Evolutionary conservation across 257 asterid genomes (phyloP).

Genomic region (Osmanthus fragrans): DNA sequence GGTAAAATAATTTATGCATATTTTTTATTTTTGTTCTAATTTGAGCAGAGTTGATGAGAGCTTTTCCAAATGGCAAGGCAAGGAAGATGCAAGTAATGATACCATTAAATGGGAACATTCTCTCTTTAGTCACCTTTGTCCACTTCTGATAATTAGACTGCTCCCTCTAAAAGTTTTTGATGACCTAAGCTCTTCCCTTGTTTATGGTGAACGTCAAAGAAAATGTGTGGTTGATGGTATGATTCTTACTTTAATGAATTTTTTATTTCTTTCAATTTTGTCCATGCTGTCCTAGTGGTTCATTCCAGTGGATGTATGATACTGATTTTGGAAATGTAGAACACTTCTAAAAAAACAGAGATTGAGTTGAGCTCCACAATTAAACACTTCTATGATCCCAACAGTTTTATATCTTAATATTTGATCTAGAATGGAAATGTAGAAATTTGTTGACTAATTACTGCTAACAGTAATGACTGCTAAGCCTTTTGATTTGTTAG

Average conservation of each 20-base stretch:
- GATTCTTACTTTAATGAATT: conserved; percentile 18
- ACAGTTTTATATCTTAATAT: not conserved
- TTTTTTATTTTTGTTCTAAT: conserved; percentile 10
- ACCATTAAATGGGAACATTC: conserved; percentile 37
- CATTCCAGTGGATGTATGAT: not conserved
- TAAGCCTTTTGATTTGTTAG: conserved; percentile 3
- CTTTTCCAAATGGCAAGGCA: conserved; percentile 32
- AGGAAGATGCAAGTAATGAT: conserved; percentile 35
- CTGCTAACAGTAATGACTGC: not conserved
- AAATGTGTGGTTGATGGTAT: conserved; percentile 50
- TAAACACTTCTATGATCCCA: not conserved
- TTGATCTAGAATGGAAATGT: not conserved
- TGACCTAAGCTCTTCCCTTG: conserved; percentile 54
- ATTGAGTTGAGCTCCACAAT: not conserved
- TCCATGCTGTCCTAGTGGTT: not conserved
- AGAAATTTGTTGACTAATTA: not conserved
- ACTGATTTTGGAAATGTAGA: not conserved
- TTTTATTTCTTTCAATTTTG: not conserved
- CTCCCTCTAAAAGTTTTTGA: conserved; percentile 85
- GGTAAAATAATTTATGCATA: not conserved
- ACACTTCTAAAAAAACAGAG: no score
- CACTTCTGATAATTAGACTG: conserved; percentile 81
- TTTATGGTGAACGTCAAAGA: conserved; percentile 57
- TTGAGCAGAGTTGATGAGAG: conserved; percentile 41
- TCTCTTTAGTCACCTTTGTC: conserved; percentile 77